Evolutionary conservation across 148 eudicot species (phyloP).

Genomic region (Rhododendron henanense): DNA sequence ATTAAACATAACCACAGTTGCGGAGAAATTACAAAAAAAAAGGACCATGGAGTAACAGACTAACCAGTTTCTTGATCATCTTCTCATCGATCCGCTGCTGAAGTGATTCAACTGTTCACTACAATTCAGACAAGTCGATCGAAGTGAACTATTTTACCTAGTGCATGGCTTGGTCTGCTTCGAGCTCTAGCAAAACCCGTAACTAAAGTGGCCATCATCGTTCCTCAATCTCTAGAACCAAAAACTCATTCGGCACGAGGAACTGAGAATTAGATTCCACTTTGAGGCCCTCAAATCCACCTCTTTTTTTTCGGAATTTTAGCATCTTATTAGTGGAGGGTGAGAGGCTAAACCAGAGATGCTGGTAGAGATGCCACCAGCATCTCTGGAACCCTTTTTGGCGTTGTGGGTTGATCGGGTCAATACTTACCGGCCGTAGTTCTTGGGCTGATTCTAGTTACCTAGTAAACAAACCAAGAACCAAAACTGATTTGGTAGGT

Average conservation of each 20-base stretch:
- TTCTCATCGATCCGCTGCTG: slow-evolving; percentile 37
- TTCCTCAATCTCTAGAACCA: not conserved
- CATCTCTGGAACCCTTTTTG: no score
- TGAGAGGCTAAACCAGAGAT: not conserved
- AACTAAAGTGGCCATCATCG: not conserved
- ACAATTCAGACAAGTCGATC: not conserved
- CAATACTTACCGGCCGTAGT: not conserved
- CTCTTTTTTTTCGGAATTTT: not conserved
- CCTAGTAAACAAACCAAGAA: not conserved
- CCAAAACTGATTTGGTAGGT: not conserved
- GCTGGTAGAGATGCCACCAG: no score
- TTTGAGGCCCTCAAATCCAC: not conserved
- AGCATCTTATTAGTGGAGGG: not conserved
- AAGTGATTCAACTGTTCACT: slow-evolving; percentile 68
- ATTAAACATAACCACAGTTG: not conserved
- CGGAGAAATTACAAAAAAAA: not conserved
- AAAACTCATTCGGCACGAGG: not conserved
- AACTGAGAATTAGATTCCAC: not conserved
- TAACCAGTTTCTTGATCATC: slow-evolving; percentile 42
- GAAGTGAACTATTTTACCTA: not conserved
- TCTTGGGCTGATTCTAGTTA: not conserved
- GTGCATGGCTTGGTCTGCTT: not conserved
- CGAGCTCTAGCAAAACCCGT: not conserved
- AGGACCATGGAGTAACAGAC: not conserved
- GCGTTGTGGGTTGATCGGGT: no score